Evolutionary conservation across 106 monocot genomes (phyloP).

Genomic region (Platanthera guangdongensis): DNA sequence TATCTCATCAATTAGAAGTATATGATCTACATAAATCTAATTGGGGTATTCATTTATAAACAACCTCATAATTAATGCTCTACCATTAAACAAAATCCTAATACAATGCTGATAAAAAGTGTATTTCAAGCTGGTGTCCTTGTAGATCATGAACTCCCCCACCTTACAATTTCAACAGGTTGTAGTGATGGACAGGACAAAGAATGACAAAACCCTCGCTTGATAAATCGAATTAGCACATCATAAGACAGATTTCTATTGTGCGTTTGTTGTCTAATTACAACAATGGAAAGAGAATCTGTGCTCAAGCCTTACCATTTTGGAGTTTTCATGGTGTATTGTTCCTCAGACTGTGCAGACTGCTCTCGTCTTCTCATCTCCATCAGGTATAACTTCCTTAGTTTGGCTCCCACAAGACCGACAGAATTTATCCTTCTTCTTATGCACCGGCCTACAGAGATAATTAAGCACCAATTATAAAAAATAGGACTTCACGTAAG

Average conservation of each 20-base stretch:
- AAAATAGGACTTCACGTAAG: no score
- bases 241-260: background rate
- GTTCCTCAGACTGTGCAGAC: constrained; percentile 71
- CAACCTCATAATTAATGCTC: background rate
- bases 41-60: no score
- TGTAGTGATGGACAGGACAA: background rate
- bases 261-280: background rate
- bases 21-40: no score
- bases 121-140: background rate
- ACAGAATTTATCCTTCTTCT: constrained; percentile 57
- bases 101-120: background rate
- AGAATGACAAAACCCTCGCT: background rate
- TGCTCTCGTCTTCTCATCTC: constrained; percentile 88
- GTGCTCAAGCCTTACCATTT: constrained; percentile 55
- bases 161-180: background rate
- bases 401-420: constrained; percentile 69
- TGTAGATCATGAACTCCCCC: background rate
- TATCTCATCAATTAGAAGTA: no score
- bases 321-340: constrained; percentile 92
- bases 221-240: background rate
- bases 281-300: background rate
- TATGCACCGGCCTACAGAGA: constrained; percentile 42
- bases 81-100: background rate
- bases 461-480: background rate
- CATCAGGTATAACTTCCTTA: constrained; percentile 63